Evolutionary conservation across 2,329 filamentous ascomycete species (phyloP), one percentile per base, ranked within the genome.

Genomic region (Penicillium sp.): DNA sequence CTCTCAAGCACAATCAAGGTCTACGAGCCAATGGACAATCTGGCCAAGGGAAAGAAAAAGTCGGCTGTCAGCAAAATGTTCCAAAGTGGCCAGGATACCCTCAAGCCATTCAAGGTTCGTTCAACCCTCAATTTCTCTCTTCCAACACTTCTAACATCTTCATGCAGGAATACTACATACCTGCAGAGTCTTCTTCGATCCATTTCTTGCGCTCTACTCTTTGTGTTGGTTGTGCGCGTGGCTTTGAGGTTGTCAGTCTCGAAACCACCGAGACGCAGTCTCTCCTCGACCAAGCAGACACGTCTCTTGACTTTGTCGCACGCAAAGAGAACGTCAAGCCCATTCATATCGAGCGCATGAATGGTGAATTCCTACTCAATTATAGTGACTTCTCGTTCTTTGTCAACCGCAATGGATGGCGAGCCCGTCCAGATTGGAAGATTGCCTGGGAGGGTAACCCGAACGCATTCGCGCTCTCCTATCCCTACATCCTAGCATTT

Each of bases 321-420:
- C 86, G 92, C 54, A 94, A 94, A 72, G 93, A 97, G 75, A 91
- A 90, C 66, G 90, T 94, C 67, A 92, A 90, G 72, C 93, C 94
- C 3, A 95, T 99, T 60, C 93, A 97, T 68, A 97, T 99, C 63
- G 95, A 99, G 75, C 89, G 94, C 43, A 87, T 97, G 70, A 95
- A 95, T 64, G 92, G 93, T 72, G 94, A 99, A 71, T 99, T 99
- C 80, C 75, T 99, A 63, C 86, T 99, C 60, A 97, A 97, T 75
- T 99, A 99, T 77, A 94, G 91, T 4, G 94, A 99, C 72, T 99
- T 97, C 75, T 96, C 91, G 11, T 99, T 99, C 84, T 99, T 97
- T 68, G 94, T 99, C 70, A 97, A 99, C 75, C 86, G 94, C 67
- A 97, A 99, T 72, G 94, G 94, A 36, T 99, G 94, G 94, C 87